Conservation (phyloP, 1,284 basidiomycete genomes). For the Microbotryomycetes sp. region DNA sequence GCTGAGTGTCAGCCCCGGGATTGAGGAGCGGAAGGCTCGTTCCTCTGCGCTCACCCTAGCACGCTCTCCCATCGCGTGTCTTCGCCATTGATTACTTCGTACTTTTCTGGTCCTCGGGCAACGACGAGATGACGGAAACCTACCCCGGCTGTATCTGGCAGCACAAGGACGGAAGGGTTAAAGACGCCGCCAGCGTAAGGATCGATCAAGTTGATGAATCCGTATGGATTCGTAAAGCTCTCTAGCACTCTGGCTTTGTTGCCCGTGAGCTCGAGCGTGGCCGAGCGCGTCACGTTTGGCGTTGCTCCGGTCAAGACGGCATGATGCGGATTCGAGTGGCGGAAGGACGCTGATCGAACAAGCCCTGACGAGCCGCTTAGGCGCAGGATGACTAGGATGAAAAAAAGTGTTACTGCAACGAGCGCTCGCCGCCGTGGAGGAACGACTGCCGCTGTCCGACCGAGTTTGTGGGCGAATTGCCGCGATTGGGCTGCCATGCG, state of each 20-base stretch:
- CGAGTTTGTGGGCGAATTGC: background rate
- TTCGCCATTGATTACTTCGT: conserved; percentile 21
- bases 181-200: conserved; percentile 20
- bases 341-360: background rate
- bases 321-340: background rate
- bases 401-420: background rate
- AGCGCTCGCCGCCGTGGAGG: conserved; percentile 10
- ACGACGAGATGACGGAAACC: conserved; percentile 15
- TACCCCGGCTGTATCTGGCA: conserved; percentile 11
- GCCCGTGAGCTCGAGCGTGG: background rate
- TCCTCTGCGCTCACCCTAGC: conserved; percentile 17
- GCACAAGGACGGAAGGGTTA: conserved; percentile 14
- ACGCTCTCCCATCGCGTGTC: conserved; percentile 20
- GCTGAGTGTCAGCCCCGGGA: background rate
- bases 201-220: conserved; percentile 23
- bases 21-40: background rate
- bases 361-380: background rate
- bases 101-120: conserved; percentile 18
- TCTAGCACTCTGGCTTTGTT: conserved; percentile 25
- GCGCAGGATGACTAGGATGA: conserved; percentile 13
- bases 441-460: background rate
- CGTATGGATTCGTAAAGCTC: conserved; percentile 20
- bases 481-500: background rate
- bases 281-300: background rate
- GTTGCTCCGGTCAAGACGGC: background rate